Evolutionary conservation across 345 rosid genomes (phyloP).

Genomic region (Populus nigra): DNA sequence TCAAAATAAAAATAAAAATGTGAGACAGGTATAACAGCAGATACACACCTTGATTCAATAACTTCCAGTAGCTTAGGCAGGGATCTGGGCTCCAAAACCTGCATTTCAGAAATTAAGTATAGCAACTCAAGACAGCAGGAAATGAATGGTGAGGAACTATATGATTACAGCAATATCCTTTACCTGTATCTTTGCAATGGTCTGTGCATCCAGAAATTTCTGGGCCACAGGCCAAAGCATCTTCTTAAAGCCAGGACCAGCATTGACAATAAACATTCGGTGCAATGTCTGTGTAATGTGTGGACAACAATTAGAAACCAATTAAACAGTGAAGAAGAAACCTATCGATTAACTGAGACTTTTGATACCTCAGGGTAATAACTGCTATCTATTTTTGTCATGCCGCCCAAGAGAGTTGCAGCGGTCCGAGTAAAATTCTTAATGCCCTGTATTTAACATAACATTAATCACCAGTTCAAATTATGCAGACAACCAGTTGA

Average conservation of each 20-base stretch:
- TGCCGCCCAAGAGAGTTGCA: slow-evolving; percentile 73
- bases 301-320: slow-evolving; percentile 15
- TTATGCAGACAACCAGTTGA: slow-evolving; percentile 14
- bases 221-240: slow-evolving; percentile 99
- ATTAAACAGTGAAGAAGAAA: slow-evolving; percentile 9
- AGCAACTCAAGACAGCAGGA: slow-evolving; percentile 4
- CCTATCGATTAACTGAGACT: not conserved
- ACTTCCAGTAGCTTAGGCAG: slow-evolving; percentile 67
- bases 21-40: slow-evolving; percentile 10
- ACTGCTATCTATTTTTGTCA: slow-evolving; percentile 71
- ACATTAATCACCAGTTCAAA: slow-evolving; percentile 23
- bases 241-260: slow-evolving; percentile 91
- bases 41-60: slow-evolving; percentile 70
- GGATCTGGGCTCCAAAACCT: slow-evolving; percentile 89
- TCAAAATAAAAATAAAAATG: not conserved
- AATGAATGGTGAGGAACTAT: slow-evolving; percentile 15
- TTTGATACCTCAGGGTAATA: slow-evolving; percentile 92
- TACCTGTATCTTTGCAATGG: slow-evolving; percentile 84
- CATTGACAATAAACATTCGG: slow-evolving; percentile 86
- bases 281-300: slow-evolving; percentile 67
- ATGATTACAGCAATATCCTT: slow-evolving; percentile 20
- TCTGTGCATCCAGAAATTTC: slow-evolving; percentile 83
- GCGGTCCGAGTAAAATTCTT: slow-evolving; percentile 88
- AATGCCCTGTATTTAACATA: slow-evolving; percentile 60
- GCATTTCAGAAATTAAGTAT: slow-evolving; percentile 24